These are phyloP conservation scores for Talaromyces sp. DNA, from an alignment of 2,329 filamentous ascomycete species.

Conservation along the genomic window DNA sequence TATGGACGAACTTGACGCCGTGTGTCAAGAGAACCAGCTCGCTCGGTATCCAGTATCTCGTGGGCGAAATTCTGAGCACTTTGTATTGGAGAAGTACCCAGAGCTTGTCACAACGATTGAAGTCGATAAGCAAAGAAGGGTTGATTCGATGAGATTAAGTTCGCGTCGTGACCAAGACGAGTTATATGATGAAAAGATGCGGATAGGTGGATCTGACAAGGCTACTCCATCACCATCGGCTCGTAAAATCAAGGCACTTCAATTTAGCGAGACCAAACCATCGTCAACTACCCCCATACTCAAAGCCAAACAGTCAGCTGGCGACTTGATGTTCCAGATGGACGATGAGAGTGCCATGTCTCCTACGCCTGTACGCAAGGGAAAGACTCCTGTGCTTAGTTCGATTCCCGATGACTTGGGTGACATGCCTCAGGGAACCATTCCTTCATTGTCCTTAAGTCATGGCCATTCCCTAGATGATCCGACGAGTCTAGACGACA, in stretches of 20 bases:
- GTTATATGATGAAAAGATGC: conserved; percentile 56
- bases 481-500: conserved; percentile 22
- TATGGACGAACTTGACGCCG: conserved; percentile 71
- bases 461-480: conserved; percentile 23
- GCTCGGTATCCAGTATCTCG: conserved; percentile 71
- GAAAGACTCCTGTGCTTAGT: conserved; percentile 23
- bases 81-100: conserved; percentile 41
- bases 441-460: conserved; percentile 19
- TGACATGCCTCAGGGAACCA: conserved; percentile 17
- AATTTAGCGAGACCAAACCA: conserved; percentile 39
- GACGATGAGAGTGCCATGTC: conserved; percentile 62
- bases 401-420: conserved; percentile 13
- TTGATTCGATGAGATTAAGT: conserved; percentile 72
- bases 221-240: conserved; percentile 42
- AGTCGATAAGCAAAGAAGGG: conserved; percentile 53
- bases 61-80: conserved; percentile 64
- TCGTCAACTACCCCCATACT: conserved; percentile 61
- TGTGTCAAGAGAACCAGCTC: conserved; percentile 78
- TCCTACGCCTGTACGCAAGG: conserved; percentile 22
- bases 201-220: conserved; percentile 64
- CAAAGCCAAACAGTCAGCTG: conserved; percentile 61
- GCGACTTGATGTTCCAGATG: conserved; percentile 90
- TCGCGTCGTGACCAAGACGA: conserved; percentile 61
- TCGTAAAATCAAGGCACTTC: conserved; percentile 35
- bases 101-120: conserved; percentile 36